Evolutionary conservation across 495 filamentous ascomycete species (phyloP).

Genomic region (Hypomontagnella monticulosa): DNA sequence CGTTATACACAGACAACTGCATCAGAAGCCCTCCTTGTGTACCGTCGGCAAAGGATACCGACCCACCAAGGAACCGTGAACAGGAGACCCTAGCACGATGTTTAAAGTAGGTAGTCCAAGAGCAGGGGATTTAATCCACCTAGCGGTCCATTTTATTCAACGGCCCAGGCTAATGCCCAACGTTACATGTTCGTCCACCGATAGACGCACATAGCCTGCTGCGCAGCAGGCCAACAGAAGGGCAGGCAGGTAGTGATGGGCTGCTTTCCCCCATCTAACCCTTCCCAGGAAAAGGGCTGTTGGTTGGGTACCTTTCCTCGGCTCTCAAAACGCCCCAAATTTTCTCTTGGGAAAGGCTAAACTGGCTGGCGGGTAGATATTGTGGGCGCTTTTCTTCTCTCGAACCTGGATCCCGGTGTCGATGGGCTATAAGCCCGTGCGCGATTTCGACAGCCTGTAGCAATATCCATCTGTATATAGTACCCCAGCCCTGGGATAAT

Average conservation of each 20-base stretch:
- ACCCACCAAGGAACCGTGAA: conserved; percentile 4
- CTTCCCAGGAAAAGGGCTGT: neutral
- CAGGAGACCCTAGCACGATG: neutral
- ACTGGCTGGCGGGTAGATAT: conserved; percentile 7
- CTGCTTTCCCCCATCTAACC: neutral
- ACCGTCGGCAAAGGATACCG: conserved; percentile 32
- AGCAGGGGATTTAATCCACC: neutral
- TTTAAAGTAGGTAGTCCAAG: conserved; percentile 5
- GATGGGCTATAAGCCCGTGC: conserved; percentile 16
- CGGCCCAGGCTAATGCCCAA: conserved; percentile 27
- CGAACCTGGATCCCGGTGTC: neutral
- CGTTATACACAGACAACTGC: conserved; percentile 13
- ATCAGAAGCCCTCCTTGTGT: conserved; percentile 12
- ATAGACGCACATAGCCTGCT: neutral
- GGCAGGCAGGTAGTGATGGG: too few species aligned
- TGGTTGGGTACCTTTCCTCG: conserved; percentile 19
- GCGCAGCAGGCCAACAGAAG: too few species aligned
- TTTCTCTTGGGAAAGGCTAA: conserved; percentile 1
- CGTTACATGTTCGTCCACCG: conserved; percentile 28
- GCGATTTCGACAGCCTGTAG: conserved; percentile 15
- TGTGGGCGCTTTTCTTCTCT: neutral
- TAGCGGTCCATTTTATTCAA: conserved; percentile 12
- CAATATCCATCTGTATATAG: too few species aligned
- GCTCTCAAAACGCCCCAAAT: conserved; percentile 30
- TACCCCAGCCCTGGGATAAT: too few species aligned